Conservation (phyloP, 306 rosid species). For the Urtica urens region DNA sequence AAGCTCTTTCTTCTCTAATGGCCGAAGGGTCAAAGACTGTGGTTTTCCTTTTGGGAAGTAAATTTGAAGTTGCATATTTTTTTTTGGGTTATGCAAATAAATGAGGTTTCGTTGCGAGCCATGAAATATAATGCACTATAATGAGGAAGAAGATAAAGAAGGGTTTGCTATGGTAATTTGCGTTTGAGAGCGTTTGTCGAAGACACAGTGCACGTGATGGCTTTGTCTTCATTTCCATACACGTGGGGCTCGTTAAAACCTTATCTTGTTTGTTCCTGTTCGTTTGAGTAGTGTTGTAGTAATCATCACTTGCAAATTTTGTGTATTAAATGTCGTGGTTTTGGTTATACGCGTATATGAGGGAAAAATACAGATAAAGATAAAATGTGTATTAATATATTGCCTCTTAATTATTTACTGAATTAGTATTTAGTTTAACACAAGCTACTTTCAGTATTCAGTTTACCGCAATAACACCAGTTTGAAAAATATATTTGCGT, state of each 20-base stretch:
- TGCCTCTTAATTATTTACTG: not conserved
- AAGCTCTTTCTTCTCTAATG: too few species aligned
- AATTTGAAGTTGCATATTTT: conserved; percentile 5
- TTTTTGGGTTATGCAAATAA: not conserved
- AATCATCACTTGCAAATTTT: not conserved
- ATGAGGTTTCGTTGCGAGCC: not conserved
- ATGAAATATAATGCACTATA: not conserved
- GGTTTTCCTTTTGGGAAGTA: too few species aligned
- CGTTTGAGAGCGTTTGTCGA: conserved; percentile 12
- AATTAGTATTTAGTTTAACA: not conserved
- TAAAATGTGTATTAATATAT: not conserved
- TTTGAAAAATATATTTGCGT: too few species aligned
- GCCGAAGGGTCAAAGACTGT: too few species aligned
- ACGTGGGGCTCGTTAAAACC: conserved; percentile 10
- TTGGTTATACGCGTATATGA: not conserved
- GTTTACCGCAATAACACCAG: too few species aligned
- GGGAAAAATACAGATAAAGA: not conserved
- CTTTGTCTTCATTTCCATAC: conserved; percentile 3
- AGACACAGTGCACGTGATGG: conserved; percentile 39
- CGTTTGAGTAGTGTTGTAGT: not conserved
- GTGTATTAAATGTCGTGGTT: not conserved
- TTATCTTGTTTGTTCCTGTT: conserved; percentile 3
- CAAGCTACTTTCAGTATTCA: not conserved
- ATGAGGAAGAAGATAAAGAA: conserved; percentile 26
- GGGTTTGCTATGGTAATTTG: conserved; percentile 24